A percentile compares a stretch with the other conserved stretches of the same genome.
Evolutionary conservation across 805 yeast species (phyloP).

Genomic region (Candida sphagnicola): DNA sequence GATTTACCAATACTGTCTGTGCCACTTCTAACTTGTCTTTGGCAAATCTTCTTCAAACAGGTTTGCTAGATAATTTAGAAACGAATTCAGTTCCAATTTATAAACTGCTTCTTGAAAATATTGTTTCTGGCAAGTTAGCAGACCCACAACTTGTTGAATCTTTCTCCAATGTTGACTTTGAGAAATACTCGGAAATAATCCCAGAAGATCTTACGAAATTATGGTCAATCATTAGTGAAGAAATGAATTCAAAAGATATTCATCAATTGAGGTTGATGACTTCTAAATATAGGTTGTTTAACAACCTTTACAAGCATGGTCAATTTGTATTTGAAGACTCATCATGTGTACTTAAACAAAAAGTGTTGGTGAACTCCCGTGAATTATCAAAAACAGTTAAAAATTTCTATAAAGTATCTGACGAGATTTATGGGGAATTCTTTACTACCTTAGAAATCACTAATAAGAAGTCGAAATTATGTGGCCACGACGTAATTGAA

Average conservation of each 20-base stretch:
- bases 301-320: conserved; percentile 13
- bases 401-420: conserved; percentile 42
- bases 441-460: conserved; percentile 4
- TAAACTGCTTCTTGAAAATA: no score
- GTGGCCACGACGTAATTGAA: conserved; percentile 4
- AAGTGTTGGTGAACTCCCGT: conserved; percentile 2
- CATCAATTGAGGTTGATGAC: conserved; percentile 13
- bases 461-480: not conserved
- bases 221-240: conserved; percentile 15
- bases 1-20: not conserved
- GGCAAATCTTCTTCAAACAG: not conserved
- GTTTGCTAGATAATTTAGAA: not conserved
- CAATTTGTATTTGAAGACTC: conserved; percentile 5
- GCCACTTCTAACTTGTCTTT: not conserved
- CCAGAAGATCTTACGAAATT: conserved; percentile 11
- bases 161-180: conserved; percentile 17
- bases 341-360: not conserved
- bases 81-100: not conserved
- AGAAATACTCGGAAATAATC: conserved; percentile 5
- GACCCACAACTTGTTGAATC: conserved; percentile 15
- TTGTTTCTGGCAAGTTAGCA: not conserved
- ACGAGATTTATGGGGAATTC: conserved; percentile 28
- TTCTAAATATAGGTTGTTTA: conserved; percentile 25
- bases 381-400: conserved; percentile 18
- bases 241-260: conserved; percentile 18